Conservation (phyloP, 1,284 basidiomycete species). For the Cutaneotrichosporon sp. region DNA sequence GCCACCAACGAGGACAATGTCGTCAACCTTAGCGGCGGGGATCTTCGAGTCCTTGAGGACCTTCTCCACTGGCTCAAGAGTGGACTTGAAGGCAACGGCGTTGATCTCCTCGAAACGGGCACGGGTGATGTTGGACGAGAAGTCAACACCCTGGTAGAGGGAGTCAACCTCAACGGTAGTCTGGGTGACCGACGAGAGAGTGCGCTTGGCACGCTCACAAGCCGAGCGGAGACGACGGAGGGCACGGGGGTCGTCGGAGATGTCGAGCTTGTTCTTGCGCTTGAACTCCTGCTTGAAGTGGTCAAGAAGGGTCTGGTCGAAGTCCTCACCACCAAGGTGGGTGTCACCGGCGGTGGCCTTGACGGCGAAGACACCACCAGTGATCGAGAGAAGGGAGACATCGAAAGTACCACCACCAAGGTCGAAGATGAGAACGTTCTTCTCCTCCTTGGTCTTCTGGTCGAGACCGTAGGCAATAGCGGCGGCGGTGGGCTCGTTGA, state of each 20-base stretch:
- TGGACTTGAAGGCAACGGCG: slow-evolving; percentile 88
- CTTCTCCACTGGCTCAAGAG: slow-evolving; percentile 96
- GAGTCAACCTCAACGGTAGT: slow-evolving; percentile 99
- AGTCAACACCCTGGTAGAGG: slow-evolving; percentile 83
- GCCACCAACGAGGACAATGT: slow-evolving; percentile 98
- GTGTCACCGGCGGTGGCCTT: slow-evolving; percentile 90
- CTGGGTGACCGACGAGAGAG: slow-evolving; percentile 94
- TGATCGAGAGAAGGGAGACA: slow-evolving; percentile 61
- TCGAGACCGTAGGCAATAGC: slow-evolving; percentile 59
- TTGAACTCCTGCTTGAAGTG: slow-evolving; percentile 70
- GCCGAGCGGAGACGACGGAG: slow-evolving; percentile 90
- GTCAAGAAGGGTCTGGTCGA: slow-evolving; percentile 94
- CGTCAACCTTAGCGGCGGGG: slow-evolving; percentile 92
- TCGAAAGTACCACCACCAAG: slow-evolving; percentile 85
- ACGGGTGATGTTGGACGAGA: slow-evolving; percentile 93
- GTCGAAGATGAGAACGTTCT: slow-evolving; percentile 99
- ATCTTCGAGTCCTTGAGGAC: slow-evolving; percentile 99
- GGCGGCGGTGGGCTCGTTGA: slow-evolving; percentile 59
- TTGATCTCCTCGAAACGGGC: slow-evolving; percentile 99
- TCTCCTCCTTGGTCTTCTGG: slow-evolving; percentile 78
- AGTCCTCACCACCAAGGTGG: slow-evolving; percentile 98
- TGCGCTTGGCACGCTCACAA: slow-evolving; percentile 99
- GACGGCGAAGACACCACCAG: slow-evolving; percentile 61
- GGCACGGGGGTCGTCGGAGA: slow-evolving; percentile 92
- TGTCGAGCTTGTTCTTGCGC: slow-evolving; percentile 72